Evolutionary conservation across 2,329 filamentous ascomycete genomes (phyloP).

Genomic region (Sclerotinia nivalis): DNA sequence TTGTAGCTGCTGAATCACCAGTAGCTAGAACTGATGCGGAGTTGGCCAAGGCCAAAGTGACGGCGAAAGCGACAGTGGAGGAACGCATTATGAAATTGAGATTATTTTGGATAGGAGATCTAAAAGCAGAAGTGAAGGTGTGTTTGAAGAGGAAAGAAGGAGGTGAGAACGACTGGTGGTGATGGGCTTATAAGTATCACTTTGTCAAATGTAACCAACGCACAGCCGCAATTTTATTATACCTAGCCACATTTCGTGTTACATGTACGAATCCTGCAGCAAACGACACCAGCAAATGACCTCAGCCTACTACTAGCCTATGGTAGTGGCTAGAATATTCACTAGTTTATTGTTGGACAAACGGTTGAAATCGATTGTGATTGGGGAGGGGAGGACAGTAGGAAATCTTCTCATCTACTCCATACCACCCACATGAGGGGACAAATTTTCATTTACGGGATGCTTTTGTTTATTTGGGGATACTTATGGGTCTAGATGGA

Average conservation of each 20-base stretch:
- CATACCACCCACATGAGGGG: neutral
- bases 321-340: neutral
- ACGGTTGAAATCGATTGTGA: neutral
- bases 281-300: conserved; percentile 2
- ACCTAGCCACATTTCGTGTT: conserved; percentile 20
- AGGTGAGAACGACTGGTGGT: conserved; percentile 7
- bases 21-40: conserved; percentile 17
- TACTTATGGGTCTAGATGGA: neutral
- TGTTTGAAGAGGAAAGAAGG: conserved; percentile 7
- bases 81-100: conserved; percentile 23
- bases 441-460: conserved; percentile 7
- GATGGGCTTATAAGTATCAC: conserved; percentile 14
- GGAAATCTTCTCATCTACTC: neutral
- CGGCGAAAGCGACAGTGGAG: conserved; percentile 20
- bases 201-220: conserved; percentile 13
- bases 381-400: neutral
- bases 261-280: conserved; percentile 16
- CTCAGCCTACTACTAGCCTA: conserved; percentile 1
- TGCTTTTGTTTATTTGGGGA: neutral
- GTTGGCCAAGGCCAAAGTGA: conserved; percentile 18
- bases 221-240: conserved; percentile 20
- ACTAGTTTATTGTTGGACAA: neutral
- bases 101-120: neutral
- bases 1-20: conserved; percentile 7
- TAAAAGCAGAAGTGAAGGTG: neutral